Conservation (phyloP, 176 grass and related monocot genomes). For the Sorghum bicolor region DNA sequence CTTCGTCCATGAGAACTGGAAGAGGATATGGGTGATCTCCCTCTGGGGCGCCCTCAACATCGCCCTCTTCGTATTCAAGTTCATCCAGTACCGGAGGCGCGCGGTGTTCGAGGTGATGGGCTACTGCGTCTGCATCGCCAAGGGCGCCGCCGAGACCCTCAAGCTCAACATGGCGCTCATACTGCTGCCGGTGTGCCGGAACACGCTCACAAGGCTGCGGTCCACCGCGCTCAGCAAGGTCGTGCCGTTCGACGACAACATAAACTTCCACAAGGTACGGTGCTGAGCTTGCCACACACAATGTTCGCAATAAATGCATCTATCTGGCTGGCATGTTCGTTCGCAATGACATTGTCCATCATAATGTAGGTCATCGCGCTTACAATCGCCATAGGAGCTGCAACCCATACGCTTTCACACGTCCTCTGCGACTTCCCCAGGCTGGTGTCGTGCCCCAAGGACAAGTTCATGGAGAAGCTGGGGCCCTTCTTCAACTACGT, state of each 20-base stretch:
- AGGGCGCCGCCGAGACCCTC: conserved; percentile 86
- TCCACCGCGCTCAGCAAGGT: conserved; percentile 52
- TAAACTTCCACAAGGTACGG: conserved; percentile 90
- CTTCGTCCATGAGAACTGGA: conserved; percentile 93
- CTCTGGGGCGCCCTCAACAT: conserved; percentile 63
- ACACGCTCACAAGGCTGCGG: conserved; percentile 76
- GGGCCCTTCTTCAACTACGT: conserved; percentile 67
- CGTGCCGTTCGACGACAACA: conserved; percentile 93
- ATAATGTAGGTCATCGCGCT: conserved; percentile 42
- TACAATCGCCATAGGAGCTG: conserved; percentile 57
- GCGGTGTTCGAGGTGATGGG: conserved; percentile 86
- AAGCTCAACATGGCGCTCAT: conserved; percentile 98
- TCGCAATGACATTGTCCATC: not conserved
- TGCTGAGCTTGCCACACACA: not conserved
- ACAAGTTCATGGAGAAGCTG: conserved; percentile 57
- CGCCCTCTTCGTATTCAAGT: conserved; percentile 71
- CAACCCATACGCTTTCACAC: conserved; percentile 66
- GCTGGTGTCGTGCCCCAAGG: conserved; percentile 61
- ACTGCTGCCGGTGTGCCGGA: conserved; percentile 85
- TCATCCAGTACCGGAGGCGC: conserved; percentile 61
- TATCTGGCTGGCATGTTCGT: no score
- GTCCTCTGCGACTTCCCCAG: conserved; percentile 84
- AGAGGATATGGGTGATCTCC: conserved; percentile 81
- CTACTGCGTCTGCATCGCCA: conserved; percentile 85
- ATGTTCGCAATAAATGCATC: not conserved